These are phyloP conservation scores for Ceratobasidium sp. DNA, from an alignment of 1,284 basidiomycete species.

Conservation along the genomic window DNA sequence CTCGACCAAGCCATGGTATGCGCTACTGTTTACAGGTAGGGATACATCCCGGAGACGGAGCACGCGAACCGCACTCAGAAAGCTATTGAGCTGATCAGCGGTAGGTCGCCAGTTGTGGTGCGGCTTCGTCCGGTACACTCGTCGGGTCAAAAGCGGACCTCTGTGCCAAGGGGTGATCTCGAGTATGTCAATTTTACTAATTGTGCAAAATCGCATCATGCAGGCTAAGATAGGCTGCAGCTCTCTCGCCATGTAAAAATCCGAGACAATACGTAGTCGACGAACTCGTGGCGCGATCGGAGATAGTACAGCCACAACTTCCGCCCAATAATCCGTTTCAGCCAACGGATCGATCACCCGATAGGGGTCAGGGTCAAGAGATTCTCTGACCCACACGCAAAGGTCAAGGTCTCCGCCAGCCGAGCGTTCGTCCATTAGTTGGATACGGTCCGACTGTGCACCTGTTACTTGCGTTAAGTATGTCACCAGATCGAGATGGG, in stretches of 20 bases:
- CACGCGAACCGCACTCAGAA: background rate
- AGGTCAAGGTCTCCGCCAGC: background rate
- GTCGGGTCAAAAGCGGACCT: no score
- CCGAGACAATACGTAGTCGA: background rate
- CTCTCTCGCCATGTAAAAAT: background rate
- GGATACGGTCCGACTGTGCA: background rate
- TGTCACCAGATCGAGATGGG: background rate
- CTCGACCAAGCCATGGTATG: background rate
- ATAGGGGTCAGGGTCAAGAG: background rate
- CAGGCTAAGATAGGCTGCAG: background rate
- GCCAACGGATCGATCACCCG: background rate
- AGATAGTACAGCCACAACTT: background rate
- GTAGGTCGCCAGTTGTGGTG: background rate
- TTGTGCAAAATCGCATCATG: background rate
- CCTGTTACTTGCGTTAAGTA: background rate
- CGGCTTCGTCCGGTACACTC: background rate
- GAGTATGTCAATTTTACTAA: background rate
- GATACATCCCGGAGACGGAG: background rate
- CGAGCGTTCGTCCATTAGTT: background rate
- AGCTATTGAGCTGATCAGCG: background rate
- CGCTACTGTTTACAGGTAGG: background rate
- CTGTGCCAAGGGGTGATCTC: background rate
- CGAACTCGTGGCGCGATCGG: background rate
- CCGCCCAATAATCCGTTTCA: no score
- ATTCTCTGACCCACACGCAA: background rate